Evolutionary conservation across 768 basidiomycete genomes (phyloP).

Genomic region (Boletus bicolor): DNA sequence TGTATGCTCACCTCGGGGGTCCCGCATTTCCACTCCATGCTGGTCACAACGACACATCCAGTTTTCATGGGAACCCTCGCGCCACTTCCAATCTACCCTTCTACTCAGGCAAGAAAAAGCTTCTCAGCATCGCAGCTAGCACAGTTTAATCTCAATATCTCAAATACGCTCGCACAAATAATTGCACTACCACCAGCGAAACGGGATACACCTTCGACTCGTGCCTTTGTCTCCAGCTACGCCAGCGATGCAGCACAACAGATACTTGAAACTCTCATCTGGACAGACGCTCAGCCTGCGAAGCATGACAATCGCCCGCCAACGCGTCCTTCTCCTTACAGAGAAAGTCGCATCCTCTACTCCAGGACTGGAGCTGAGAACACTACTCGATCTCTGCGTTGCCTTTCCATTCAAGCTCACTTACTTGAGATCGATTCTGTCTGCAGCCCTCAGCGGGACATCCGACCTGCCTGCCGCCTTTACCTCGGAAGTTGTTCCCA

Average conservation of each 20-base stretch:
- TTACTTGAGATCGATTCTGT: constrained; percentile 45
- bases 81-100: constrained; percentile 56
- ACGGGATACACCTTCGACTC: constrained; percentile 42
- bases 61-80: constrained; percentile 24
- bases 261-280: constrained; percentile 54
- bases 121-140: constrained; percentile 53
- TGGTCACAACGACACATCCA: too few relatives aligned
- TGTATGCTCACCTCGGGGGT: too few relatives aligned
- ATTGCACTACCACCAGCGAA: constrained; percentile 49
- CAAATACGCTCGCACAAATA: constrained; percentile 43
- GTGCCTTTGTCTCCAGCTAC: constrained; percentile 55
- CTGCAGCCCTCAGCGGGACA: constrained; percentile 35
- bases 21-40: too few relatives aligned
- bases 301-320: constrained; percentile 42
- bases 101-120: constrained; percentile 42
- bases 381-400: constrained; percentile 62
- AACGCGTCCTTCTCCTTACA: constrained; percentile 52
- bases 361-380: constrained; percentile 47
- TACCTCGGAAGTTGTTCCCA: constrained; percentile 49
- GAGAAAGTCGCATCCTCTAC: constrained; percentile 45
- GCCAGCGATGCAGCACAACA: constrained; percentile 54
- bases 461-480: constrained; percentile 34
- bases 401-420: constrained; percentile 47
- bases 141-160: constrained; percentile 46
- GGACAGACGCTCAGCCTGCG: constrained; percentile 36